Evolutionary conservation across 768 basidiomycete species (phyloP).

Genomic region (Hysterangium stoloniferum): DNA sequence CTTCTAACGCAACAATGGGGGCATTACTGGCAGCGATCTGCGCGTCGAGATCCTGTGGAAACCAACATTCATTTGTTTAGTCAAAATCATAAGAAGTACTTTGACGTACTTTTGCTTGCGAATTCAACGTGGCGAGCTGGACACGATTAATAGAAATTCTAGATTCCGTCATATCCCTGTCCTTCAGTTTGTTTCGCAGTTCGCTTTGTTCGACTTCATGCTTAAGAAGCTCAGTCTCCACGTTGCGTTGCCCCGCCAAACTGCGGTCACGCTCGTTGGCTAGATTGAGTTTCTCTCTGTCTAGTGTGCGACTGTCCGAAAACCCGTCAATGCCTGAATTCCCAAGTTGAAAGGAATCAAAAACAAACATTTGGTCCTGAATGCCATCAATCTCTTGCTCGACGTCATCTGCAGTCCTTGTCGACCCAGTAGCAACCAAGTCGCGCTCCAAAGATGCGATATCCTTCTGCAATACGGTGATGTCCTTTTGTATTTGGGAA

Average conservation of each 20-base stretch:
- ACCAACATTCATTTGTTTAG: constrained; percentile 1
- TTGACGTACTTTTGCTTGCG: constrained; percentile 42
- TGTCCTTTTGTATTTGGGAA: constrained; percentile 49
- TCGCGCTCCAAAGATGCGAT: constrained; percentile 58
- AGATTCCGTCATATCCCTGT: constrained; percentile 49
- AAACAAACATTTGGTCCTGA: constrained; percentile 54
- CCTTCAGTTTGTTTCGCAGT: constrained; percentile 48
- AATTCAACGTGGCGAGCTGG: constrained; percentile 40
- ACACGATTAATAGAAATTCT: constrained; percentile 50
- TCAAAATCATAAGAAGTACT: background rate
- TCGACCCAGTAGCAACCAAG: constrained; percentile 63
- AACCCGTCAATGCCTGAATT: background rate
- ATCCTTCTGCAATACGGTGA: constrained; percentile 53
- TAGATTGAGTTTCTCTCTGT: constrained; percentile 53
- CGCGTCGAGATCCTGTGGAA: constrained; percentile 50
- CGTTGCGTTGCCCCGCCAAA: constrained; percentile 38
- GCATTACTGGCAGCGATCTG: constrained; percentile 53
- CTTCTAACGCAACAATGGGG: constrained; percentile 58
- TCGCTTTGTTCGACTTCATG: constrained; percentile 57
- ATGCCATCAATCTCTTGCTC: constrained; percentile 67
- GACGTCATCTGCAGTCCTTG: constrained; percentile 79
- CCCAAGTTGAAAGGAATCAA: background rate
- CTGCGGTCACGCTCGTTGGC: constrained; percentile 57
- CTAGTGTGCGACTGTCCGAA: constrained; percentile 47
- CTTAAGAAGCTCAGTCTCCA: constrained; percentile 53